Evolutionary conservation across 2,329 filamentous ascomycete genomes (phyloP).

Genomic region (Emergomyces africanus): DNA sequence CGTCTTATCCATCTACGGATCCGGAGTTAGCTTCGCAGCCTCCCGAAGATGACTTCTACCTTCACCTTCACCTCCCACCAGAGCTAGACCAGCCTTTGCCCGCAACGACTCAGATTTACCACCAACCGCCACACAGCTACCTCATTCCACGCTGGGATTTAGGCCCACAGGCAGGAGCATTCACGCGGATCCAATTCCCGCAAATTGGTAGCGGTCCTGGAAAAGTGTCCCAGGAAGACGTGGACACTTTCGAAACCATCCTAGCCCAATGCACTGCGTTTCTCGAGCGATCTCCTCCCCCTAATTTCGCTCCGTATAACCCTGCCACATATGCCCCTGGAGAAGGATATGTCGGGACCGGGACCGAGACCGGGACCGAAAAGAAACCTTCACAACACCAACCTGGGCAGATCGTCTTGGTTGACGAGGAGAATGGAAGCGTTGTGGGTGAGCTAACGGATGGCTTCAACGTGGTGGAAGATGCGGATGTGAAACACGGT

Average conservation of each 20-base stretch:
- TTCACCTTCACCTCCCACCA: conserved; percentile 86
- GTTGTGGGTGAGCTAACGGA: conserved; percentile 85
- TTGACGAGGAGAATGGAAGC: conserved; percentile 93
- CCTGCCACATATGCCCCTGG: conserved; percentile 69
- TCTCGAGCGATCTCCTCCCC: conserved; percentile 66
- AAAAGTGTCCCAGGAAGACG: conserved; percentile 70
- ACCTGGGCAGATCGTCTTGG: conserved; percentile 70
- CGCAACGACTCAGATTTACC: conserved; percentile 93
- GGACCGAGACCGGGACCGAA: conserved; percentile 10
- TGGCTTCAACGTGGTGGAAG: conserved; percentile 67
- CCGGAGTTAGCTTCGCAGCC: conserved; percentile 42
- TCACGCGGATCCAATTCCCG: conserved; percentile 88
- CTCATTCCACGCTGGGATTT: conserved; percentile 93
- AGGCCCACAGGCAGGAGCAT: conserved; percentile 74
- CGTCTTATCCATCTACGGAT: conserved; percentile 55
- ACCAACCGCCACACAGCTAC: conserved; percentile 85
- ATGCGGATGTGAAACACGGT: conserved; percentile 63
- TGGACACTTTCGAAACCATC: conserved; percentile 95
- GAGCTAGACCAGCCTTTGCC: conserved; percentile 89
- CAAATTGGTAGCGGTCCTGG: conserved; percentile 49
- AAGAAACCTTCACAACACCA: conserved; percentile 27
- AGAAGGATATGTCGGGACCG: conserved; percentile 53
- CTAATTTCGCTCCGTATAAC: conserved; percentile 51
- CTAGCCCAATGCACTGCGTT: conserved; percentile 96
- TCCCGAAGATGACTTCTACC: conserved; percentile 83